These are phyloP conservation scores for Osmanthus fragrans DNA, from an alignment of 257 asterid species.

Conservation along the genomic window DNA sequence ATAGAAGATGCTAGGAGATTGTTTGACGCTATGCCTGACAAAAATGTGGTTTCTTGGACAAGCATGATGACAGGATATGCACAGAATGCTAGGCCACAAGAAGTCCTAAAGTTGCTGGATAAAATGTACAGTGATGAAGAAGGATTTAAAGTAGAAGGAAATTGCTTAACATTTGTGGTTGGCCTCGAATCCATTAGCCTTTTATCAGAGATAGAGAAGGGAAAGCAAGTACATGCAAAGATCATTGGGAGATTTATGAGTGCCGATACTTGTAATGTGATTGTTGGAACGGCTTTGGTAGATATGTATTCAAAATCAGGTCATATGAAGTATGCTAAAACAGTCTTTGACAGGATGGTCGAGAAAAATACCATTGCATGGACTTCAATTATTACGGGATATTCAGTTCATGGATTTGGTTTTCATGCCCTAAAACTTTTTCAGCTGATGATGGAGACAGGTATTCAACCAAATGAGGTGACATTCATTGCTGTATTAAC, in stretches of 20 bases:
- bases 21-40: constrained; percentile 39
- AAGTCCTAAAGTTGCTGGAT: constrained; percentile 31
- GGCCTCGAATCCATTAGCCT: constrained; percentile 41
- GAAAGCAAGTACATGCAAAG: constrained; percentile 45
- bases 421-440: constrained; percentile 32
- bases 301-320: constrained; percentile 51
- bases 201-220: constrained; percentile 39
- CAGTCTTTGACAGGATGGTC: constrained; percentile 34
- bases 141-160: constrained; percentile 26
- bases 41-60: constrained; percentile 47
- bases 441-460: constrained; percentile 34
- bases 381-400: constrained; percentile 40
- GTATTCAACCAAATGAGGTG: constrained; percentile 39
- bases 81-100: constrained; percentile 27
- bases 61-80: constrained; percentile 45
- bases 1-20: constrained; percentile 32
- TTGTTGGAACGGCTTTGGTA: constrained; percentile 46
- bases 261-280: constrained; percentile 30
- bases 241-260: constrained; percentile 24
- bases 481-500: constrained; percentile 41
- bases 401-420: constrained; percentile 41
- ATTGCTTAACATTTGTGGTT: constrained; percentile 44
- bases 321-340: constrained; percentile 27
- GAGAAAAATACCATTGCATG: constrained; percentile 43
- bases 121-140: constrained; percentile 30